A percentile compares a stretch with the other conserved stretches of the same genome.
Conservation (phyloP, 768 basidiomycete genomes). For the Tulasnella sp. region DNA sequence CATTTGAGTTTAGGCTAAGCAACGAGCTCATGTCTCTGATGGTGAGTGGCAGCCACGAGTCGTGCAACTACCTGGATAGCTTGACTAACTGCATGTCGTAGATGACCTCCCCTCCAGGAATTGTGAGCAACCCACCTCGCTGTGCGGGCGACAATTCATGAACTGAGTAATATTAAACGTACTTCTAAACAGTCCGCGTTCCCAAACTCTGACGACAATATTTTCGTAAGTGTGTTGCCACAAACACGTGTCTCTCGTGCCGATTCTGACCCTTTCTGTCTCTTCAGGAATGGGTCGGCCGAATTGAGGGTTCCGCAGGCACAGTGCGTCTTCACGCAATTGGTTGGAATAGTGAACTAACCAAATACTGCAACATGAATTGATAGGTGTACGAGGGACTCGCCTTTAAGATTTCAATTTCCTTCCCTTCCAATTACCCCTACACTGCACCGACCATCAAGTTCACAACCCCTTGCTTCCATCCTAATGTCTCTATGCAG, state of each 20-base stretch:
- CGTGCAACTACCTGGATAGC: background rate
- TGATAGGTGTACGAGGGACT: conserved; percentile 71
- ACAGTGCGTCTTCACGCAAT: too few species aligned
- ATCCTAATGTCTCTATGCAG: conserved; percentile 82
- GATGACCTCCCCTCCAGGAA: conserved; percentile 89
- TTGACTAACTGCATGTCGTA: conserved; percentile 35
- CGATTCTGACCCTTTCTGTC: too few species aligned
- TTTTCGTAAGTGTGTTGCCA: conserved; percentile 45
- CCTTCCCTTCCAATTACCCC: conserved; percentile 84
- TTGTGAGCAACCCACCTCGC: conserved; percentile 49
- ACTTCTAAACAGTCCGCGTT: conserved; percentile 66
- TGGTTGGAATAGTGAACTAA: background rate
- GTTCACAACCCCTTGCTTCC: conserved; percentile 79
- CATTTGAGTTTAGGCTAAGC: conserved; percentile 53
- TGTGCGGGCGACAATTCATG: background rate
- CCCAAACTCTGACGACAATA: conserved; percentile 78
- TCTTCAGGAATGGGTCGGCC: too few species aligned
- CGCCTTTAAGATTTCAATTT: conserved; percentile 76
- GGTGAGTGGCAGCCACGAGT: conserved; percentile 47
- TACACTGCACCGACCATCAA: conserved; percentile 80
- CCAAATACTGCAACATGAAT: conserved; percentile 26
- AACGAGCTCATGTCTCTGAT: conserved; percentile 86
- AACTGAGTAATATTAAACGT: conserved; percentile 4
- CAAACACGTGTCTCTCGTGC: background rate
- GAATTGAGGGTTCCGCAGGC: too few species aligned